Conservation (phyloP, 1,139 yeast genomes). For the Hyphopichia buzzinii region DNA sequence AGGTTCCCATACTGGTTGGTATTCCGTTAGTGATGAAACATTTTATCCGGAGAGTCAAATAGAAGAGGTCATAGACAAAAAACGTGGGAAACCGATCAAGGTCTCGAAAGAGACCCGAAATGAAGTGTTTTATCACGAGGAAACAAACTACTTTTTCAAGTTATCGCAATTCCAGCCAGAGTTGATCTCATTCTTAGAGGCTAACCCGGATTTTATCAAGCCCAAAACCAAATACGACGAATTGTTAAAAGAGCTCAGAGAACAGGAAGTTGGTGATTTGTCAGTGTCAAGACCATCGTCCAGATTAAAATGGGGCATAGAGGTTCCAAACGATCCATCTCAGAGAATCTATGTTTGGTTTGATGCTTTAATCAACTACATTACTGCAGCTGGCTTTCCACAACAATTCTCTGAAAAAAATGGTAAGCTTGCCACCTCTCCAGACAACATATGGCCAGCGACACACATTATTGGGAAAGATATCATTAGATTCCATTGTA, state of each 20-base stretch:
- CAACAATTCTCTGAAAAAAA: conserved; percentile 10
- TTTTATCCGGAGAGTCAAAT: conserved; percentile 85
- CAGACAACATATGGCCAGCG: conserved; percentile 50
- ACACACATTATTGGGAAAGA: conserved; percentile 91
- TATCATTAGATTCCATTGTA: conserved; percentile 80
- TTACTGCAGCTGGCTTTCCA: conserved; percentile 74
- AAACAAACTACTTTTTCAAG: conserved; percentile 82
- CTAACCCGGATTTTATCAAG: conserved; percentile 55
- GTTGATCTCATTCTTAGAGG: conserved; percentile 48
- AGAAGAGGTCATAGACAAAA: conserved; percentile 39
- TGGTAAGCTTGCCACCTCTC: conserved; percentile 9
- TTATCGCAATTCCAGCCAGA: conserved; percentile 57
- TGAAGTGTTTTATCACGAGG: conserved; percentile 73
- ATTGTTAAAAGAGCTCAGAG: conserved; percentile 57
- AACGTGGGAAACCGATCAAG: conserved; percentile 32
- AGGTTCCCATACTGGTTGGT: conserved; percentile 92
- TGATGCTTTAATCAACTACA: conserved; percentile 85
- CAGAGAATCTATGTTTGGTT: conserved; percentile 96
- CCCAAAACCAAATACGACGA: conserved; percentile 61
- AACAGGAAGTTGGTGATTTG: conserved; percentile 54
- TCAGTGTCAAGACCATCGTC: conserved; percentile 81
- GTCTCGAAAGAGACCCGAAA: conserved; percentile 74
- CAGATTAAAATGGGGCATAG: conserved; percentile 85
- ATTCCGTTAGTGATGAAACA: conserved; percentile 90
- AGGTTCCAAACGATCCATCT: conserved; percentile 74